phyloP scores from a whole-genome alignment of 495 filamentous ascomycete genomes.

The Podospora sp. region DNA sequence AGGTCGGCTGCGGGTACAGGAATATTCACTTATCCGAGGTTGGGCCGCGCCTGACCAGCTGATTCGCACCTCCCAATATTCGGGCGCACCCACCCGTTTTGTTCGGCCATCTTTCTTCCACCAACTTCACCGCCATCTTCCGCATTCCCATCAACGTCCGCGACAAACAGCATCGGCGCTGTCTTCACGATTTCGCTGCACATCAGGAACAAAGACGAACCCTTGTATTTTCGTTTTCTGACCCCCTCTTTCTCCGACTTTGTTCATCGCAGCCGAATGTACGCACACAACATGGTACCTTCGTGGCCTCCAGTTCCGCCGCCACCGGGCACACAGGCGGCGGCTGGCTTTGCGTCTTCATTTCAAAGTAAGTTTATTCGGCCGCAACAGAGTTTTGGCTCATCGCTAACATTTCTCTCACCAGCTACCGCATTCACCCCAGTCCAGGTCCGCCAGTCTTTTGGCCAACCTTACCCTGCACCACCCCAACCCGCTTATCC shows the following conservation, averaged over 20 bases:
- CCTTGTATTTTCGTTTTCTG: neutral
- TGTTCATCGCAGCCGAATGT: slow-evolving; percentile 14
- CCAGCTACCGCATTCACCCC: slow-evolving; percentile 54
- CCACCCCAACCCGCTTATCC: slow-evolving; percentile 36
- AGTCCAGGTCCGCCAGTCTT: slow-evolving; percentile 51
- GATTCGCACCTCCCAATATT: neutral
- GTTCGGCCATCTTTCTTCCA: neutral
- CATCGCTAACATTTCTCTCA: slow-evolving; percentile 29
- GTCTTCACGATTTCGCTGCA: neutral
- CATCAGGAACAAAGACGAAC: neutral
- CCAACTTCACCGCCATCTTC: slow-evolving; percentile 14
- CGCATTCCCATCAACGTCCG: neutral
- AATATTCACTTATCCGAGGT: neutral
- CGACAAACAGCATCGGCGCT: neutral
- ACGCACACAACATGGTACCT: slow-evolving; percentile 33
- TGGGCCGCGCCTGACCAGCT: neutral
- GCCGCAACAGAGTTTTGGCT: neutral
- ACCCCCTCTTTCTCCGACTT: neutral
- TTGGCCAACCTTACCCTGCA: slow-evolving; percentile 43
- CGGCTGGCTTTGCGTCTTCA: slow-evolving; percentile 35
- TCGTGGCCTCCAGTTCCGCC: slow-evolving; percentile 34
- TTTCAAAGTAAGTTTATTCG: slow-evolving; percentile 32
- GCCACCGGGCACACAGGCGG: slow-evolving; percentile 38
- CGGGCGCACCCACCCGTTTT: slow-evolving; percentile 1
- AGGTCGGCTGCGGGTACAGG: neutral